phyloP scores from a whole-genome alignment of 495 filamentous ascomycete genomes.

The Jackrogersella multiformis region DNA sequence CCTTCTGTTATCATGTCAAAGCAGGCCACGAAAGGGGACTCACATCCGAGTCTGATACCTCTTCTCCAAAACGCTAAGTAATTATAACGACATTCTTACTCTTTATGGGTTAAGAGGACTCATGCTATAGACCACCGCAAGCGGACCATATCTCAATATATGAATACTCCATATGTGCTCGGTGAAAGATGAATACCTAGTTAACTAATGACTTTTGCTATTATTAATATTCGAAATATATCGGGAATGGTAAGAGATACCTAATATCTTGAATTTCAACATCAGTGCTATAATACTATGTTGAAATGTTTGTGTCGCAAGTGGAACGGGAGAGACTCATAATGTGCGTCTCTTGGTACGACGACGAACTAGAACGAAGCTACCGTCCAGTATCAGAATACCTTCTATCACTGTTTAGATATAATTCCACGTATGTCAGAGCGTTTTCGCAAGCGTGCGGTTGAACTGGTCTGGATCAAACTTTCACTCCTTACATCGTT shows the following conservation, averaged over 20 bases:
- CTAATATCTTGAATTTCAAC: neutral
- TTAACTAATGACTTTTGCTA: too few relatives aligned
- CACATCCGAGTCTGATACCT: neutral
- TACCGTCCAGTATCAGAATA: neutral
- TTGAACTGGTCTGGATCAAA: neutral
- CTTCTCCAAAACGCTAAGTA: neutral
- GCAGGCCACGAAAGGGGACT: neutral
- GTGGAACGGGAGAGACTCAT: too few relatives aligned
- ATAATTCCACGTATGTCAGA: neutral
- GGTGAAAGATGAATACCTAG: too few relatives aligned
- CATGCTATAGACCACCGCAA: too few relatives aligned
- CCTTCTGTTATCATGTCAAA: neutral
- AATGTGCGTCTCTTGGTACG: too few relatives aligned
- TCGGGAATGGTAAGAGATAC: neutral
- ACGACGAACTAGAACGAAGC: neutral
- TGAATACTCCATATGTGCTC: too few relatives aligned
- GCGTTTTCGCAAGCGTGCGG: slow-evolving; percentile 1
- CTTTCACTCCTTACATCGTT: neutral
- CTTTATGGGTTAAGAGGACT: too few relatives aligned
- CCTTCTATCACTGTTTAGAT: neutral
- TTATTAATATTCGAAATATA: too few relatives aligned
- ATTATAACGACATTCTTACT: neutral
- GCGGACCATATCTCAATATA: too few relatives aligned
- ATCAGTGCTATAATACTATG: neutral
- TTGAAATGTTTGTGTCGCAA: neutral